phyloP scores from a whole-genome alignment of 2,329 filamentous ascomycete species.

The Celoporthe dispersa region DNA sequence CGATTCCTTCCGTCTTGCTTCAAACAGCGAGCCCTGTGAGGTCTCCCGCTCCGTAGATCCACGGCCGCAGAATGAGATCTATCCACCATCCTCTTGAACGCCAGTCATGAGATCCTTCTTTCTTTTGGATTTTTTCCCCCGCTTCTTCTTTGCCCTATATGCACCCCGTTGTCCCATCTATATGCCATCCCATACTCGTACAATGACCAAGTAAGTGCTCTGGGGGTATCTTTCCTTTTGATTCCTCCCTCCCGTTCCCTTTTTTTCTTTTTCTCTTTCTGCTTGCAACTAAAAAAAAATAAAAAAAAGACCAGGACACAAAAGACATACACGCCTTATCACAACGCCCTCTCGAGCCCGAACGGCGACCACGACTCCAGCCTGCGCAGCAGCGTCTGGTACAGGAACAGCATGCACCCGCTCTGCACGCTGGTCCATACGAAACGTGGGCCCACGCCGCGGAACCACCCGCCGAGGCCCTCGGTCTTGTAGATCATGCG shows the following conservation, averaged over 20 bases:
- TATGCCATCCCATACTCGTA: slow-evolving; percentile 28
- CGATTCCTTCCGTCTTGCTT: not conserved
- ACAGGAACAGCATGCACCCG: slow-evolving; percentile 94
- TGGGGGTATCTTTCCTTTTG: slow-evolving; percentile 26
- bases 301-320: not conserved
- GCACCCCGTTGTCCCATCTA: slow-evolving; percentile 24
- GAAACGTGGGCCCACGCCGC: slow-evolving; percentile 87
- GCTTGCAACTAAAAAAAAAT: slow-evolving; percentile 1
- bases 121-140: not conserved
- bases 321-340: not conserved
- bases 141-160: slow-evolving; percentile 6
- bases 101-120: slow-evolving; percentile 19
- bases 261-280: slow-evolving; percentile 2
- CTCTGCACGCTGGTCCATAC: slow-evolving; percentile 99
- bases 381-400: slow-evolving; percentile 82
- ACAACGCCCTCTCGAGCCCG: slow-evolving; percentile 19
- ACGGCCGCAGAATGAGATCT: slow-evolving; percentile 18
- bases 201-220: slow-evolving; percentile 25
- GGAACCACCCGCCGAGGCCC: slow-evolving; percentile 87
- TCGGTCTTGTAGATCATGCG: slow-evolving; percentile 89
- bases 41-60: slow-evolving; percentile 1
- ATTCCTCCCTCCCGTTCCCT: no score
- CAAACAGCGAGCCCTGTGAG: not conserved
- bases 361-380: slow-evolving; percentile 61
- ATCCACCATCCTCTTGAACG: slow-evolving; percentile 23